phyloP scores from a whole-genome alignment of 1,284 basidiomycete genomes.

The Earliella scabrosa region DNA sequence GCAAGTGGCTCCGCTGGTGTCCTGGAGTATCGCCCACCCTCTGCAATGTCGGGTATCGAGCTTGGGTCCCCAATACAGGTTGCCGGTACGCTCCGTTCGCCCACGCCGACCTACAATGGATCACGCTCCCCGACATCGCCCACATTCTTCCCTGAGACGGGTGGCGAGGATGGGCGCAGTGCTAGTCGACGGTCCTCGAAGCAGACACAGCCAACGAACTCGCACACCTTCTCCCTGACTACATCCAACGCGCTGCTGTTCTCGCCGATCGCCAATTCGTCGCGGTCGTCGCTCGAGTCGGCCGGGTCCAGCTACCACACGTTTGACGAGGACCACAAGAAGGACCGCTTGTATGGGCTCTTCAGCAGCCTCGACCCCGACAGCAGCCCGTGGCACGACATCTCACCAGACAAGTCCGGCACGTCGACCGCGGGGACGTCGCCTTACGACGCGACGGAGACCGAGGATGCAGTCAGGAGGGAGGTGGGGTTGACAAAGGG shows the following conservation, averaged over 20 bases:
- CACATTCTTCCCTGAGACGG: slow-evolving; percentile 50
- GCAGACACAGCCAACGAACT: slow-evolving; percentile 42
- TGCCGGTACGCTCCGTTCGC: slow-evolving; percentile 53
- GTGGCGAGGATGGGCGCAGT: slow-evolving; percentile 33
- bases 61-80: slow-evolving; percentile 51
- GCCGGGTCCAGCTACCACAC: slow-evolving; percentile 84
- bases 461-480: slow-evolving; percentile 65
- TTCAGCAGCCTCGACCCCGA: slow-evolving; percentile 54
- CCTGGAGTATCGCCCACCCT: slow-evolving; percentile 47
- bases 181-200: slow-evolving; percentile 50
- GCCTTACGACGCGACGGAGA: slow-evolving; percentile 56
- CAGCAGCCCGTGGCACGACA: slow-evolving; percentile 64
- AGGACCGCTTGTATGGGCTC: slow-evolving; percentile 53
- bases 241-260: slow-evolving; percentile 61
- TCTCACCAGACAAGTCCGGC: slow-evolving; percentile 50
- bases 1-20: slow-evolving; percentile 28
- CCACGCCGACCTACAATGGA: slow-evolving; percentile 56
- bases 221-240: slow-evolving; percentile 45
- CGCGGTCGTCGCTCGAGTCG: slow-evolving; percentile 77
- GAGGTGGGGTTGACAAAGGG: slow-evolving; percentile 68
- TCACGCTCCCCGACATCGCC: slow-evolving; percentile 57
- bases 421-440: slow-evolving; percentile 52
- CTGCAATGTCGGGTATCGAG: slow-evolving; percentile 57
- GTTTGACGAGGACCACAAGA: slow-evolving; percentile 62
- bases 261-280: slow-evolving; percentile 71